Evolutionary conservation across 805 yeast genomes (phyloP).

Genomic region (Metschnikowia chrysomelidarum): DNA sequence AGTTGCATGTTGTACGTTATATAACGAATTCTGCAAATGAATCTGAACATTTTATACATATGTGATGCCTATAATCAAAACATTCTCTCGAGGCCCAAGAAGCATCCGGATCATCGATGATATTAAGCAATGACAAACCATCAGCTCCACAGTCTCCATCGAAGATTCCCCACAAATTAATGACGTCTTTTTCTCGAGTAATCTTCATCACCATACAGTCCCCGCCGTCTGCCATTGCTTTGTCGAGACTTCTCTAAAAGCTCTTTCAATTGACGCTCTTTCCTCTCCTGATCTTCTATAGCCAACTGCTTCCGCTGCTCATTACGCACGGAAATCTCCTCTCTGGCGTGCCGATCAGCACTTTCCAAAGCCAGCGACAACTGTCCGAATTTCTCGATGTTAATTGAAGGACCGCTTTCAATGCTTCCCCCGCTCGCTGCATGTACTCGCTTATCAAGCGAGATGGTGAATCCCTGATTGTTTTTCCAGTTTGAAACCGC

Average conservation of each 20-base stretch:
- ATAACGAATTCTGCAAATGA: too few species aligned
- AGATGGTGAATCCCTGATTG: conserved; percentile 82
- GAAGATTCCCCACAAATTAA: too few species aligned
- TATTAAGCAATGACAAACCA: too few species aligned
- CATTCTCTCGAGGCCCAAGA: too few species aligned
- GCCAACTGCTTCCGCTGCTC: conserved; percentile 26
- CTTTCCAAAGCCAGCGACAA: conserved; percentile 67
- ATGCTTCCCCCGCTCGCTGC: conserved; percentile 44
- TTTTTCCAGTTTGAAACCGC: conserved; percentile 96
- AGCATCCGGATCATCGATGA: too few species aligned
- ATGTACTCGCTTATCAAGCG: conserved; percentile 67
- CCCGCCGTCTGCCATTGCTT: conserved; percentile 9
- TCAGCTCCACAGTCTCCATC: too few species aligned
- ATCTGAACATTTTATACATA: too few species aligned
- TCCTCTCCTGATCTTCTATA: conserved; percentile 26
- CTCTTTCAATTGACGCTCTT: conserved; percentile 27
- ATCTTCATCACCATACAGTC: conserved; percentile 4
- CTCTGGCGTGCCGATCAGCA: conserved; percentile 29
- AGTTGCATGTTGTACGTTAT: too few species aligned
- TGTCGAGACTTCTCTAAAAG: conserved; percentile 30
- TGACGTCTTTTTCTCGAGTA: conserved; percentile 8
- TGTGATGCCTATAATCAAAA: too few species aligned
- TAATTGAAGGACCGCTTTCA: conserved; percentile 35
- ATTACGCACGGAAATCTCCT: conserved; percentile 27
- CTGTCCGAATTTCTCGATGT: conserved; percentile 57